Evolutionary conservation across 2,329 filamentous ascomycete genomes (phyloP), one percentile per base, ranked within the genome.

Genomic region (Aureobasidium vineae): DNA sequence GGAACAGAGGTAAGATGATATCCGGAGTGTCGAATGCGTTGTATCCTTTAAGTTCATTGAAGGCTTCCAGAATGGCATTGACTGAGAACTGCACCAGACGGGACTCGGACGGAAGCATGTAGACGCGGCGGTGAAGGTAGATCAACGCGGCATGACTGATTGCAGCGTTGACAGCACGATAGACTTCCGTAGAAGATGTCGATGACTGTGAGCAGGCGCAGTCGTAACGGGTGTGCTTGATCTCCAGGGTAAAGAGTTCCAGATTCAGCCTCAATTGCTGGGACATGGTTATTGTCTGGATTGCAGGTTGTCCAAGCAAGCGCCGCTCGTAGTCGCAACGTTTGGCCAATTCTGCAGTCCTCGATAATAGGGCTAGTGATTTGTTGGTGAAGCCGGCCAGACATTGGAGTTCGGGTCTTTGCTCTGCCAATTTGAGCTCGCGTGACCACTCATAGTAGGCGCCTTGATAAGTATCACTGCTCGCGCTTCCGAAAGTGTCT

Each of bases 401-500:
- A 49, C 67, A 68, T 19, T 56, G 59, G 0, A 66, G 38, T 16
- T 59, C 54, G 5, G 49, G 49, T n/a, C 7, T 41, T 26, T 66
- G 21, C 19, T 61, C 56, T 5, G 57, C 65, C 26, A 59, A 8
- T 21, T 53, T 53, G 26, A 66, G 54, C 38, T 66, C 65, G 31
- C 47, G 49, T 45, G 65, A 63, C 65, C 65, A 66, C 3, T 53
- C 65, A 16, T 66, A 52, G 6, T 47, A 54, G 10, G 53, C 47
- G 15, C 65, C 65, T 40, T 61, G 47, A 31, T 66, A 66, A 6
- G 56, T 56, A n/a, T 66, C 80, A n/a, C 89, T 90, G 65, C 80
- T 88, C 28, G 95, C 80, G 49, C 86, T 88, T 31, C 90, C 91
- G 65, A 95, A 80, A 1, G 94, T 87, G 72, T 95, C 91, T 26